Base-by-base conservation (phyloP, 2,329 filamentous ascomycete species). In the Xylaria sp. region DNA sequence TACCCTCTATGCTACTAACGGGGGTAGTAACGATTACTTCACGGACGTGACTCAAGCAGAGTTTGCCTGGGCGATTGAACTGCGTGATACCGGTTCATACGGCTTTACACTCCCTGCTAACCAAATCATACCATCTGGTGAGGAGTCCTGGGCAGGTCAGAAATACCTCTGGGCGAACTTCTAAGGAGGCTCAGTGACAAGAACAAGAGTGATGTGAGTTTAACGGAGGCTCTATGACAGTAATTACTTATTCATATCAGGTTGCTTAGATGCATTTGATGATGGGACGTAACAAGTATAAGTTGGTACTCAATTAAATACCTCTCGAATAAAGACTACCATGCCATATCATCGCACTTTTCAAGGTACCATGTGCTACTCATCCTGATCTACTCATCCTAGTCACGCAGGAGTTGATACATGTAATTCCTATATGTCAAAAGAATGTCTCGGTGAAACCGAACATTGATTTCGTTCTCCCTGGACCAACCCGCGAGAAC, bases 1-100 rank as follows among this genome's bases (percentile, higher is more conserved):
- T 6, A 78, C 76, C 0, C 58, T 80, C 2, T 80, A 80, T 51
- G 69, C 61, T 14, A 62, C 70, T 21, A 52, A 57, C 11, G 72
- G 72, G 0, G 69, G 69, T 15, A 73, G 71, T 50, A 73, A 70
- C 50, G 72, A 75, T 47, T 75, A 74, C 45, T 66, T 75, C 37
- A 74, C 72, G 2, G 73, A 73, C 40, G 63, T 73, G 11, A 66
- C 70, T 8, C 53, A 57, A 28, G 69, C 71, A 7, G 68, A 73
- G 21, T 69, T 69, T 19, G 70, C 70, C 33, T 72, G 70, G 71
- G 72, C 72, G 2, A 73, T 75, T 21, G 73, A 75, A 54, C 67
- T 75, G n/a, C 68, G 73, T 51, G 73, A 74, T 25, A 72, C 68
- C 6, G 71, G 71, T 8, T 63, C 61, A 1, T 70, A 69, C 40